Evolutionary conservation across 139 green algal genomes (phyloP).

Genomic region (Limnomonas spitsbergensis): DNA sequence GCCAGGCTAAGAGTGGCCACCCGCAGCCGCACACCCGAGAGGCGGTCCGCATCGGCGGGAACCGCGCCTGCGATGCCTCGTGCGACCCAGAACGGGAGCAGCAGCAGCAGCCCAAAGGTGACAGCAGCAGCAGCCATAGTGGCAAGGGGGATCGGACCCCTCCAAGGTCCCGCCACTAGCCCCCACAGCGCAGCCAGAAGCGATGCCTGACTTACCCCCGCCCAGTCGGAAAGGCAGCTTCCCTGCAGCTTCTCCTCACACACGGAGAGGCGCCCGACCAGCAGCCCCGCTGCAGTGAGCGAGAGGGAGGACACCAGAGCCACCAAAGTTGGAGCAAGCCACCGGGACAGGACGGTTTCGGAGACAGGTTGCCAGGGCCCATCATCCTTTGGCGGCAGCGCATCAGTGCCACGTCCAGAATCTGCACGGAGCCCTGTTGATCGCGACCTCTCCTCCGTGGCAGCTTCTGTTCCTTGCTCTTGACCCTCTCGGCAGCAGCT

Average conservation of each 20-base stretch:
- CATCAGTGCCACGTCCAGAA: no score
- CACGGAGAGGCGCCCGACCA: no score
- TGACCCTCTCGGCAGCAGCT: no score
- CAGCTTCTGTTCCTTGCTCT: no score
- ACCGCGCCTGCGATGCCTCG: background rate
- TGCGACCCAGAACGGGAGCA: background rate
- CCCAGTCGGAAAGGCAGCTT: background rate
- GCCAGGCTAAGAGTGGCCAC: constrained; percentile 25
- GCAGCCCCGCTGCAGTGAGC: no score
- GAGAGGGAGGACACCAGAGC: no score
- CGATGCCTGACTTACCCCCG: background rate
- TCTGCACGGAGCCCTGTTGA: no score
- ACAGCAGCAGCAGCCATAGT: background rate
- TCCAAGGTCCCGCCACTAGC: background rate
- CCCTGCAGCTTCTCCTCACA: background rate
- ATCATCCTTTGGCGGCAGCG: no score
- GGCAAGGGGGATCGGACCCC: background rate
- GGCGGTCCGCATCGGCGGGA: background rate
- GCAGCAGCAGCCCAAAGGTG: background rate
- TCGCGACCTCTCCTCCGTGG: no score
- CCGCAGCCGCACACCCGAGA: constrained; percentile 14
- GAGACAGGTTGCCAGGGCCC: no score
- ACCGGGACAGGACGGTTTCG: no score
- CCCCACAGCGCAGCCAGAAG: background rate
- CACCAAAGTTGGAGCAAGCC: no score